Evolutionary conservation across 1,284 basidiomycete species (phyloP), one percentile per base, ranked within the genome.

Genomic region (Ceratobasidium sp.): DNA sequence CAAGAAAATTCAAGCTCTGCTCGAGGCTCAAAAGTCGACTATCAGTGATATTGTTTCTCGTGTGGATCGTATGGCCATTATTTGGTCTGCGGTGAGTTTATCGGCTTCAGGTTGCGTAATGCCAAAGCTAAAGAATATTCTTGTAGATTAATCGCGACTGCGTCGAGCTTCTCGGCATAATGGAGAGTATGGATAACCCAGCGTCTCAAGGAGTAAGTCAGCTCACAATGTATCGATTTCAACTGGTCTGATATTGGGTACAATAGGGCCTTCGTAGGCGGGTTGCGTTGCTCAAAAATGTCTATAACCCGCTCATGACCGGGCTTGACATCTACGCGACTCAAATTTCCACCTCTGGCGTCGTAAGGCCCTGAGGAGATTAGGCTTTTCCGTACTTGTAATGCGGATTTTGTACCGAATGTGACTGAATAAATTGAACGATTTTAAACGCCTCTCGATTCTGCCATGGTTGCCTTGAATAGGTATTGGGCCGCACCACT

Each of bases 11-110:
- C n/a, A 58, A 28, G 56, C 56, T 3, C 56, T 58, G 23, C 23
- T 58, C 15, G 56, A 58, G 56, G 56, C 56, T 26, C 56, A 58
- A 33, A 58, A 58, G 56, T 26, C 56, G 26, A 58, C 56, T 26
- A 58, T 58, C 23, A 28, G 56, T 26, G 56, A 58, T 58, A 58
- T 58, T 26, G 56, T 15, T 28, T 18, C 56, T 6, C 56, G 56
- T 26, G 10, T 58, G n/a, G 23, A 58, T 28, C 56, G 56, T 33
- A 4, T 58, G 3, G 56, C 56, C n/a, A 26, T 26, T 15, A 58
- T 58, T 28, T 58, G 56, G 56, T 26, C 56, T 28, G 56, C 56
- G 26, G 56, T 58, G 23, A 26, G 56, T 58, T 6, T 15, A 26
- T 58, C 26, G n/a, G n/a, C n/a, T n/a, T n/a, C n/a, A n/a, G n/a